Evolutionary conservation across 23 red algal genomes (phyloP), one percentile per base, ranked within the genome.

Genomic region (Cyanidium caldarium): DNA sequence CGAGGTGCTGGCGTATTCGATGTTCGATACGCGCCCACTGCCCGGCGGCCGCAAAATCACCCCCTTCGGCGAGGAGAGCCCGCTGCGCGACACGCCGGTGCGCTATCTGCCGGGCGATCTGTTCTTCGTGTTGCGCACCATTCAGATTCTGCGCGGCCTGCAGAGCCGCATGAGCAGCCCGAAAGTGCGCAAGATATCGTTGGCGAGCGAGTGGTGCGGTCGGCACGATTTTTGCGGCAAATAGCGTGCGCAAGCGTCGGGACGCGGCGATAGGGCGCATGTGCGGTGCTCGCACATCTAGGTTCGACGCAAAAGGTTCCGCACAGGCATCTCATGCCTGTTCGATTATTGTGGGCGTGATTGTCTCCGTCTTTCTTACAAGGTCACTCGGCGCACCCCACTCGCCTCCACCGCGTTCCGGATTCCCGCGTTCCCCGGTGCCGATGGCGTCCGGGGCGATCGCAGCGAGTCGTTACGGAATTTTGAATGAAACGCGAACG

Each of bases 11-110:
- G 85, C 85, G 39, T 88, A 88, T 37, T 75, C 76, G 0, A 88
- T 88, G 85, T 88, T 88, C 43, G 85, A 88, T 38, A 88, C 85
- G 0, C 69, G 76, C 15, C 46, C 69, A 2, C 42, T 74, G 10
- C 76, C 76, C 2, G 77, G 76, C 25, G 85, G 79, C 14, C 66
- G 34, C 40, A 72, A 72, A 37, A 61, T 61, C 21, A 77, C 75
- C 44, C 85, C 85, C 20, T 88, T 76, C 38, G 68, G 43, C n/a
- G 72, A 68, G 26, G 77, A 80, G 12, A 72, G 72, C 65, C 68
- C 69, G 0, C 66, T 88, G 72, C 45, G 61, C 36, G 43, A 39
- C 23, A 72, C 73, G 2, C 68, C 85, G 0, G 77, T 88, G 20
- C 33, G 44, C 44, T 28, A 69, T 38, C 71, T 88, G 12, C 85